Evolutionary conservation across 768 basidiomycete genomes (phyloP).

Genomic region (Psilocybe tampanensis): DNA sequence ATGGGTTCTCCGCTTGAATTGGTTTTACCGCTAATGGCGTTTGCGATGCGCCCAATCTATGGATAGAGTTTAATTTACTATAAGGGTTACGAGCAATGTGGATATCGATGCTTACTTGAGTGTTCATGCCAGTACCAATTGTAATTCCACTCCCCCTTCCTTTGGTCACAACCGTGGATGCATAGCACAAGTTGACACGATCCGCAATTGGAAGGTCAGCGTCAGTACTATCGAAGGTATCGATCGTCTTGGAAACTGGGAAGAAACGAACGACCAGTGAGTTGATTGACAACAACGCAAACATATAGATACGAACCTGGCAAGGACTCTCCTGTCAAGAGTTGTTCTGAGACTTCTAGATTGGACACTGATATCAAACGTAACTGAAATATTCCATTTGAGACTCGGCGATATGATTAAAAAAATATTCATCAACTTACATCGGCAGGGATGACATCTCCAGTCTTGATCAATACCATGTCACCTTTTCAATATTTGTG

Average conservation of each 20-base stretch:
- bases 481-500: slow-evolving; percentile 28
- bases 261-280: not conserved
- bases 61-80: no score
- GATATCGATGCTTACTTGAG: slow-evolving; percentile 43
- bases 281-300: not conserved
- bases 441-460: slow-evolving; percentile 49
- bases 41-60: slow-evolving; percentile 41
- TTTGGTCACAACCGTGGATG: slow-evolving; percentile 46
- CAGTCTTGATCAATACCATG: slow-evolving; percentile 39
- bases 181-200: slow-evolving; percentile 44
- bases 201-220: slow-evolving; percentile 43
- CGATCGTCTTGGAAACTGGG: slow-evolving; percentile 40
- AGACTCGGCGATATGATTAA: not conserved
- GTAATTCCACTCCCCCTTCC: slow-evolving; percentile 52
- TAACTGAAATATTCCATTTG: slow-evolving; percentile 24
- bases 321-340: slow-evolving; percentile 54
- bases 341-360: slow-evolving; percentile 51
- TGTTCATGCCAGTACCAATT: slow-evolving; percentile 52
- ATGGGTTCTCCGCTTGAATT: slow-evolving; percentile 13
- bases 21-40: slow-evolving; percentile 32
- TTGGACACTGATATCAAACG: slow-evolving; percentile 48
- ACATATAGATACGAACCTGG: slow-evolving; percentile 32
- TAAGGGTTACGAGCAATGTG: not conserved
- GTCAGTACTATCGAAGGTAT: slow-evolving; percentile 30
- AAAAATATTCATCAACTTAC: slow-evolving; percentile 20